These are phyloP conservation scores for Fusarium buharicum DNA, from an alignment of 2,329 filamentous ascomycete genomes.

Conservation along the genomic window DNA sequence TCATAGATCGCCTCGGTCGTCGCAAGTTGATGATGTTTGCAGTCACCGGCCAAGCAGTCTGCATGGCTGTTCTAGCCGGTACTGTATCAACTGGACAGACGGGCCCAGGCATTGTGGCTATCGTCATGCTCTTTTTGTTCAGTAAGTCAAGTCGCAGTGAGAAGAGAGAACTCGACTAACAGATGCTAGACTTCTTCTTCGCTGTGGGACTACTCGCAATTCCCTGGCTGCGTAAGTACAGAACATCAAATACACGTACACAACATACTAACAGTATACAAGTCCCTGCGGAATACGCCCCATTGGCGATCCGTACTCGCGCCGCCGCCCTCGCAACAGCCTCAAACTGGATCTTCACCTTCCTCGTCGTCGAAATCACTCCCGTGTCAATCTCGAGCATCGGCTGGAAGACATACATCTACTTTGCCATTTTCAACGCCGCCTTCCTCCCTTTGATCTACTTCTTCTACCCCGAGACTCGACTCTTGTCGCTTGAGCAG, in stretches of 20 bases:
- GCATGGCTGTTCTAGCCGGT: constrained; percentile 59
- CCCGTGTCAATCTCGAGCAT: constrained; percentile 52
- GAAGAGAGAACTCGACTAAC: not conserved
- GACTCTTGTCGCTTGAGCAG: constrained; percentile 60
- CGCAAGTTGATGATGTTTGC: constrained; percentile 68
- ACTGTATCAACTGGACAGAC: constrained; percentile 54
- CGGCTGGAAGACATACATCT: constrained; percentile 53
- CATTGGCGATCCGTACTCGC: constrained; percentile 52
- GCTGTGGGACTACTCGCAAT: constrained; percentile 55
- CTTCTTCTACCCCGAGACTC: constrained; percentile 62
- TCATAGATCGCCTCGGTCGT: constrained; percentile 59
- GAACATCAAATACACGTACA: rapidly evolving
- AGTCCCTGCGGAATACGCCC: constrained; percentile 57
- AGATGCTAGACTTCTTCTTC: constrained; percentile 51
- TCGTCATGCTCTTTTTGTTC: constrained; percentile 57
- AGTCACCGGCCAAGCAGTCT: constrained; percentile 50
- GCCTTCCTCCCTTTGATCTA: constrained; percentile 57
- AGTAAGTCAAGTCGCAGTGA: constrained; percentile 21
- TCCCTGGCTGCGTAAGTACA: constrained; percentile 49
- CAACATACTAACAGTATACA: constrained; percentile 8
- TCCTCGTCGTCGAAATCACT: constrained; percentile 53
- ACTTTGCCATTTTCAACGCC: constrained; percentile 53
- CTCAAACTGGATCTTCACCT: constrained; percentile 53
- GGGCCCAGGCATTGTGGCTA: constrained; percentile 54
- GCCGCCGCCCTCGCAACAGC: constrained; percentile 53